Base-by-base conservation (phyloP, 768 basidiomycete species). In the Suillus tomentosus region DNA sequence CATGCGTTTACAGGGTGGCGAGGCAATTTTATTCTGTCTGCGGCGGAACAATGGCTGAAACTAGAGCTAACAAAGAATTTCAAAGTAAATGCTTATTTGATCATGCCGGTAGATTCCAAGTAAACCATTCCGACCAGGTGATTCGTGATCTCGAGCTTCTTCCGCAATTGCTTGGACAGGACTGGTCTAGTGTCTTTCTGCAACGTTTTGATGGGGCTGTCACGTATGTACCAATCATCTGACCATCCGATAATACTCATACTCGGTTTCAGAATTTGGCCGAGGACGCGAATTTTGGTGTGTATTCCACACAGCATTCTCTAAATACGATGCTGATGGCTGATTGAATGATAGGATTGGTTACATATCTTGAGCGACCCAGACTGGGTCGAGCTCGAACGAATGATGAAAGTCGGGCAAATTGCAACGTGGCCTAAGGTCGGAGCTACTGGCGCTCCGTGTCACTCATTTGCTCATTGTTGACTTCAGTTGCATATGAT, bases 371-470 rank as follows among this genome's bases (percentile, higher is more conserved):
- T 98, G 51, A 92, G 87, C 36, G 95, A 97, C 74, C 95, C 95
- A 0, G 86, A 92, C 74, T 84, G 84, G 8, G 71, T 78, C 9
- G 94, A 98, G 74, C 80, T 99, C 61, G 87, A 85, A 65, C 81
- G 94, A 65, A 95, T 98, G 94, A 85, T 97, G 65, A 80, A 80
- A 62, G 91, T 94, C 0, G 97, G 97, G 13, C 83, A 97, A 77
- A 73, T 86, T 11, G 96, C 95, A 36, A 92, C 97, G n/a, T 99
- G 95, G 95, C 96, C 97, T 0, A 98, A 96, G 80, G 92, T 96
- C 67, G 63, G 79, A 31, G 24, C 42, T 19, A 42, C 40, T 58
- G 10, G 40, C 57, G 3, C 17, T 58, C 57, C 24, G 1, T 42
- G 6, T 40, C 17, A 11, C 27, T 42, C 11, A 13, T 19, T 13